Evolutionary conservation across 2,329 filamentous ascomycete genomes (phyloP).

Genomic region (Verticillium albo-atrum): DNA sequence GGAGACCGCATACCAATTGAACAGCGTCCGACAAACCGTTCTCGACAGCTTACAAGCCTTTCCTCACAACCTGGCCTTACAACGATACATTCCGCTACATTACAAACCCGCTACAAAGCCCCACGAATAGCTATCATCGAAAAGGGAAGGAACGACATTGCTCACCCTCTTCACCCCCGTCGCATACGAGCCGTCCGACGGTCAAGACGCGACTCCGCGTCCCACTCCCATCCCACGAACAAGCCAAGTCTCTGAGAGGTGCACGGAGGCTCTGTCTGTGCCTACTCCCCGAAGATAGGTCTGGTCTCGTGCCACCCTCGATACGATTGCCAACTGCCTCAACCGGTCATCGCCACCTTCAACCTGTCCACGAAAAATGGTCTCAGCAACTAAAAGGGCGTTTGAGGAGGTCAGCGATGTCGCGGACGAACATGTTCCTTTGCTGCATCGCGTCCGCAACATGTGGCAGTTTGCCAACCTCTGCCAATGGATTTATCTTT

Average conservation of each 20-base stretch:
- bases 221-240: neutral
- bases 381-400: conserved; percentile 45
- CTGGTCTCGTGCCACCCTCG: neutral
- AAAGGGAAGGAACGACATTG: neutral
- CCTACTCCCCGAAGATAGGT: neutral
- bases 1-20: neutral
- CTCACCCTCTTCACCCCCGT: neutral
- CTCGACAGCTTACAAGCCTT: neutral
- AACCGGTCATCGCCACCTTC: neutral
- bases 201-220: neutral
- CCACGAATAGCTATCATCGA: neutral
- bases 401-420: conserved; percentile 36
- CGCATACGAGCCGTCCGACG: neutral
- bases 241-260: neutral
- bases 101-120: neutral
- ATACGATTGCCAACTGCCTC: too few species aligned
- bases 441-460: conserved; percentile 70
- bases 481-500: conserved; percentile 89
- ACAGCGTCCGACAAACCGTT: neutral
- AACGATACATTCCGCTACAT: neutral
- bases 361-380: neutral
- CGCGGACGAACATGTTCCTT: conserved; percentile 19
- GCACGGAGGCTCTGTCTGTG: neutral
- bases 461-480: conserved; percentile 96
- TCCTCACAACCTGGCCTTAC: too few species aligned